A percentile compares a stretch with the other conserved stretches of the same genome.
Conservation (phyloP, 108 stramenopile species). For the Skeletonema marinoi region DNA sequence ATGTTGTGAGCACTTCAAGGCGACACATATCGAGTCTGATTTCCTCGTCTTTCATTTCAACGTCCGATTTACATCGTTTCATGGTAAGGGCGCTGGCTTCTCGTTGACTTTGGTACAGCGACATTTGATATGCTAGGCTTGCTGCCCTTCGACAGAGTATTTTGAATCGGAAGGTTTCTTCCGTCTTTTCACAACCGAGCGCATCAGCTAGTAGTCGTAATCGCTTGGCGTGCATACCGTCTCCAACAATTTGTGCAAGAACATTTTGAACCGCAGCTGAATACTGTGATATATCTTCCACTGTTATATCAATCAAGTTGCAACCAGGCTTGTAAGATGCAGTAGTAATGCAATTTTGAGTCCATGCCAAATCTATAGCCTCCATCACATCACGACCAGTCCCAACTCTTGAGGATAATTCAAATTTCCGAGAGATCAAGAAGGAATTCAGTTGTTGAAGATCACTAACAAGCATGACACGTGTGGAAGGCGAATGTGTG, state of each 20-base stretch:
- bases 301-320: neutral
- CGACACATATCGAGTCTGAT: neutral
- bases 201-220: slow-evolving; percentile 25
- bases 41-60: neutral
- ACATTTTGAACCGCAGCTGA: slow-evolving; percentile 4
- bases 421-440: slow-evolving; percentile 17
- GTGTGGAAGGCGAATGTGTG: slow-evolving; percentile 6
- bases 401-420: slow-evolving; percentile 4
- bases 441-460: slow-evolving; percentile 24
- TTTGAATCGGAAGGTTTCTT: neutral
- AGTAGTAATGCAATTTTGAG: slow-evolving; percentile 7
- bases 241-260: slow-evolving; percentile 20
- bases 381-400: slow-evolving; percentile 15
- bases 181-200: slow-evolving; percentile 4
- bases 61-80: neutral
- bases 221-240: slow-evolving; percentile 19
- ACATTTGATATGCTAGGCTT: neutral
- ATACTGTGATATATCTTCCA: slow-evolving; percentile 11
- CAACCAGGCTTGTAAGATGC: neutral
- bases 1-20: neutral
- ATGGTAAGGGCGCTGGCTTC: neutral
- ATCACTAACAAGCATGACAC: slow-evolving; percentile 21
- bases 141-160: slow-evolving; percentile 10
- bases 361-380: slow-evolving; percentile 34
- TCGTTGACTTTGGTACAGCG: neutral